phyloP scores from a whole-genome alignment of 2,329 filamentous ascomycete species.

The Seiridium unicorne region DNA sequence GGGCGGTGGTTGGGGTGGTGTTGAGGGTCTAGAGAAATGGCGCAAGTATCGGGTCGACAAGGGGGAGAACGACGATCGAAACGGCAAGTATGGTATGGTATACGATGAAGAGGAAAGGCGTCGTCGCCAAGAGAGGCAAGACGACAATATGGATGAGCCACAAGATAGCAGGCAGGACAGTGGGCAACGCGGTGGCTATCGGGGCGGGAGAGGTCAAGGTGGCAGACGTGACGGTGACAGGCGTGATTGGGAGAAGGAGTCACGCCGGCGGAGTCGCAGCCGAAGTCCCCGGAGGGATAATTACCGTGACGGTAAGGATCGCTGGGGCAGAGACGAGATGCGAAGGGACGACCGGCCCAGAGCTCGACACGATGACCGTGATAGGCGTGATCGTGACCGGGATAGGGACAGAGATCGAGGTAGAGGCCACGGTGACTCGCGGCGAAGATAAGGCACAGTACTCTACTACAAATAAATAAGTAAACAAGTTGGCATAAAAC shows the following conservation, averaged over 20 bases:
- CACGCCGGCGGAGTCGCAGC: slow-evolving; percentile 29
- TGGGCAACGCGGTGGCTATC: slow-evolving; percentile 13
- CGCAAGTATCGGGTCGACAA: slow-evolving; percentile 68
- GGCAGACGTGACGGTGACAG: slow-evolving; percentile 21
- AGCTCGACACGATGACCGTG: slow-evolving; percentile 17
- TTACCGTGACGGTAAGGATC: slow-evolving; percentile 11
- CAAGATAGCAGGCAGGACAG: slow-evolving; percentile 20
- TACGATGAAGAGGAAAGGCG: slow-evolving; percentile 72
- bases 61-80: slow-evolving; percentile 38
- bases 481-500: too few relatives aligned
- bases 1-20: slow-evolving; percentile 78
- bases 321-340: slow-evolving; percentile 11
- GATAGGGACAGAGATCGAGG: slow-evolving; percentile 20
- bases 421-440: slow-evolving; percentile 14
- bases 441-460: slow-evolving; percentile 16
- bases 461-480: too few relatives aligned
- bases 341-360: slow-evolving; percentile 16
- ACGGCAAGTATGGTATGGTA: slow-evolving; percentile 71
- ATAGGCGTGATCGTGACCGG: slow-evolving; percentile 18
- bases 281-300: slow-evolving; percentile 26
- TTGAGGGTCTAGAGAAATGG: slow-evolving; percentile 83
- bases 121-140: slow-evolving; percentile 43
- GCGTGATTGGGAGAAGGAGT: slow-evolving; percentile 24
- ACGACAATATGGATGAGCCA: slow-evolving; percentile 25
- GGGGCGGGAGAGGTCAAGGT: slow-evolving; percentile 24